phyloP scores from a whole-genome alignment of 1,284 basidiomycete genomes.

The Trichosporon sp. region DNA sequence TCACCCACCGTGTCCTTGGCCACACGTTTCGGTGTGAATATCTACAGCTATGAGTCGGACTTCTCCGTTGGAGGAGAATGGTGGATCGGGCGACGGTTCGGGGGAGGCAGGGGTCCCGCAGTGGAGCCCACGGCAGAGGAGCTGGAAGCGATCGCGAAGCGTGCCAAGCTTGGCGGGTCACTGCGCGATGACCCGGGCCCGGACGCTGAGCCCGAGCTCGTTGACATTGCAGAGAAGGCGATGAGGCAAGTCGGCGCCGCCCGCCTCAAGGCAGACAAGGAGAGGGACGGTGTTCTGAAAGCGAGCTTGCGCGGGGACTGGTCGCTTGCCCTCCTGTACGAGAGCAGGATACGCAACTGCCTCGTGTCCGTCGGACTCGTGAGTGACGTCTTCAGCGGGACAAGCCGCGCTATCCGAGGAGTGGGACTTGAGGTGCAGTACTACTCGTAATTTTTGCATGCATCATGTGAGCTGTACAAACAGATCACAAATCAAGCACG shows the following conservation, averaged over 20 bases:
- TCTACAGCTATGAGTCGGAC: slow-evolving; percentile 95
- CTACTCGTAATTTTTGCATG: slow-evolving; percentile 60
- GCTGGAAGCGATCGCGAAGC: slow-evolving; percentile 23
- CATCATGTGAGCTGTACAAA: not conserved
- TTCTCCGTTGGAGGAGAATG: slow-evolving; percentile 93
- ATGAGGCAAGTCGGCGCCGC: not conserved
- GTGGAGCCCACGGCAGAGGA: slow-evolving; percentile 29
- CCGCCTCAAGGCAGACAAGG: slow-evolving; percentile 26
- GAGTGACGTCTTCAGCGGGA: slow-evolving; percentile 79
- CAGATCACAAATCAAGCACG: not conserved
- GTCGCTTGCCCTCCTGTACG: slow-evolving; percentile 88
- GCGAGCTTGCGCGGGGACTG: slow-evolving; percentile 83
- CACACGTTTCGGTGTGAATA: slow-evolving; percentile 93
- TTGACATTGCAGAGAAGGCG: slow-evolving; percentile 24
- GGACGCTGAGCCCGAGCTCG: slow-evolving; percentile 18
- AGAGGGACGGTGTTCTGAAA: slow-evolving; percentile 75
- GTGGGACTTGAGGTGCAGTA: slow-evolving; percentile 90
- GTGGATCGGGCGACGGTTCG: slow-evolving; percentile 70
- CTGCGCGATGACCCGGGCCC: slow-evolving; percentile 26
- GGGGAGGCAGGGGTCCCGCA: slow-evolving; percentile 16
- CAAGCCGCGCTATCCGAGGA: slow-evolving; percentile 75
- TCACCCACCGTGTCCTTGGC: slow-evolving; percentile 83
- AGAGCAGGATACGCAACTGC: slow-evolving; percentile 85
- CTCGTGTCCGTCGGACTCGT: slow-evolving; percentile 85
- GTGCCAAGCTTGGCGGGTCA: slow-evolving; percentile 25